Evolutionary conservation across 2,329 filamentous ascomycete species (phyloP).

Genomic region (Bipolaris oryzae): DNA sequence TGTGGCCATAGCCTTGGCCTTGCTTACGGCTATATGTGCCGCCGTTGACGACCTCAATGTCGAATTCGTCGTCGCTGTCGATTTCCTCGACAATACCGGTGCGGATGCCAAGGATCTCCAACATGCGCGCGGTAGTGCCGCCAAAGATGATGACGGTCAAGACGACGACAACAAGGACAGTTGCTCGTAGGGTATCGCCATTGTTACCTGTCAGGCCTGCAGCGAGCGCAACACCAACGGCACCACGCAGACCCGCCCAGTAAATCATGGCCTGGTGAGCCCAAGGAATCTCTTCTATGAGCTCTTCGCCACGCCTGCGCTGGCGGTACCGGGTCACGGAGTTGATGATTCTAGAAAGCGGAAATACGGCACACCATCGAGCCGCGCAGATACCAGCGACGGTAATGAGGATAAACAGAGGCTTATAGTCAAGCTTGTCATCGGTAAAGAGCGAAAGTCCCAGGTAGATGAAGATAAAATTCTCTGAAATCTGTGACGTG

Average conservation of each 20-base stretch:
- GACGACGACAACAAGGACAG: slow-evolving; percentile 96
- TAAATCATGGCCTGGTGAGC: slow-evolving; percentile 99
- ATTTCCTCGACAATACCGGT: slow-evolving; percentile 97
- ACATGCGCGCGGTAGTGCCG: slow-evolving; percentile 94
- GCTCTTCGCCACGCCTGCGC: slow-evolving; percentile 69
- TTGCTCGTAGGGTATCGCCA: slow-evolving; percentile 82
- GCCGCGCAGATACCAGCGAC: slow-evolving; percentile 90
- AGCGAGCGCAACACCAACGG: slow-evolving; percentile 92
- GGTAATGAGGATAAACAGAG: slow-evolving; percentile 91
- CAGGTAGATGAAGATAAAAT: slow-evolving; percentile 99
- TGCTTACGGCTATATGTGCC: slow-evolving; percentile 81
- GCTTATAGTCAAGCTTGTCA: slow-evolving; percentile 84
- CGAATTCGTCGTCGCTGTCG: slow-evolving; percentile 97
- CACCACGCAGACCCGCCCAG: slow-evolving; percentile 94
- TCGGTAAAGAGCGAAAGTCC: slow-evolving; percentile 95
- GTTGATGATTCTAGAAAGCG: slow-evolving; percentile 86
- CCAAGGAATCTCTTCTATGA: slow-evolving; percentile 84
- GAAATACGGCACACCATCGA: slow-evolving; percentile 93
- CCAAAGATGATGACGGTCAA: slow-evolving; percentile 98
- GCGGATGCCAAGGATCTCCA: slow-evolving; percentile 94
- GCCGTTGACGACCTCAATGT: slow-evolving; percentile 77
- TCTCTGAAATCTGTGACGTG: slow-evolving; percentile 92
- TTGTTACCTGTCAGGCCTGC: slow-evolving; percentile 85
- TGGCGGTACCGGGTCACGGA: slow-evolving; percentile 89
- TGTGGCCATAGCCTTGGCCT: slow-evolving; percentile 77